A percentile compares a stretch with the other conserved stretches of the same genome.
Evolutionary conservation across 1,284 basidiomycete species (phyloP).

Genomic region (Stygiomarasmius scandens): DNA sequence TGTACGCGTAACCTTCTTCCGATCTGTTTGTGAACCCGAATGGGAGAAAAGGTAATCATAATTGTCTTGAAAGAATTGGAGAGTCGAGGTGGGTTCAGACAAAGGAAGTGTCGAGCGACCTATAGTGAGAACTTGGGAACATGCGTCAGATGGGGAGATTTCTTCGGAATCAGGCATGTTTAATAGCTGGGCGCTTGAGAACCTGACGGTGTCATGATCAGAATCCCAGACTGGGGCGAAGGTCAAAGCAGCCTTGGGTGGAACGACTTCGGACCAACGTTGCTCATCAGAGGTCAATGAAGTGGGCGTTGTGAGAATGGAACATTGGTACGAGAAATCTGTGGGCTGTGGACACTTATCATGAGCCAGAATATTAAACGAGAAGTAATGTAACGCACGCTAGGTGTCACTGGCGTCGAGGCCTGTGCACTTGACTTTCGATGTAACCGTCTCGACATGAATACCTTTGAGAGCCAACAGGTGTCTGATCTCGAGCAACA

Average conservation of each 20-base stretch:
- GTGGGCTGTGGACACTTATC: not conserved
- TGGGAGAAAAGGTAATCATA: slow-evolving; percentile 8
- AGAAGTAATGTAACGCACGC: not conserved
- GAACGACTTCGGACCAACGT: slow-evolving; percentile 59
- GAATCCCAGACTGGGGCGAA: slow-evolving; percentile 64
- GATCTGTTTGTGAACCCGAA: not conserved
- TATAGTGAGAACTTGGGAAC: slow-evolving; percentile 41
- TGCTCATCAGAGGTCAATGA: not conserved
- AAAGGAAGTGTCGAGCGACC: slow-evolving; percentile 21
- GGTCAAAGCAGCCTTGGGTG: slow-evolving; percentile 55
- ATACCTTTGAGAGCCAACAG: not conserved
- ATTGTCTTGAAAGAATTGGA: slow-evolving; percentile 31
- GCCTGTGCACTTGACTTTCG: not conserved
- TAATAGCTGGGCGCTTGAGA: slow-evolving; percentile 51
- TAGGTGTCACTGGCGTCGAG: not conserved
- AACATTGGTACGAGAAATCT: not conserved
- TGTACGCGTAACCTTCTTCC: slow-evolving; percentile 22
- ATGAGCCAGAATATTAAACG: not conserved
- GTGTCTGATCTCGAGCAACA: too few relatives aligned
- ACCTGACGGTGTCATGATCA: slow-evolving; percentile 56
- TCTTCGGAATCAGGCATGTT: slow-evolving; percentile 24
- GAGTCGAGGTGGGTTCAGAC: slow-evolving; percentile 22
- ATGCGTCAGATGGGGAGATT: slow-evolving; percentile 27
- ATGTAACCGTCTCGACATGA: not conserved
- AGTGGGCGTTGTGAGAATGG: not conserved